These are phyloP conservation scores for Paxillus ammoniavirescens DNA, from an alignment of 768 basidiomycete genomes.

Conservation along the genomic window DNA sequence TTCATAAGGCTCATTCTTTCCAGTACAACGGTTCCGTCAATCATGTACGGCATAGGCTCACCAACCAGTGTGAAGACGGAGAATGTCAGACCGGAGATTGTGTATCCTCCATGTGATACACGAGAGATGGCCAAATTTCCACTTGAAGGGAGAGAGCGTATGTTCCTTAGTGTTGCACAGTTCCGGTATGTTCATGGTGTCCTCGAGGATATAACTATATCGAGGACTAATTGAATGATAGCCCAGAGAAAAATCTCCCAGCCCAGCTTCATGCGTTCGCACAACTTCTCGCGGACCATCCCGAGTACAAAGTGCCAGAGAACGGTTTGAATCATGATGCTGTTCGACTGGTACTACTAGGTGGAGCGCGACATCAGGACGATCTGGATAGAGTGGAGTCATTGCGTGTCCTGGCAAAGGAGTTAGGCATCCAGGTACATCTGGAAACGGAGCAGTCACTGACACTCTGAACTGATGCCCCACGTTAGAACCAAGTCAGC, in stretches of 20 bases:
- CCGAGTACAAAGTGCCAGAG: conserved; percentile 45
- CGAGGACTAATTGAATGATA: conserved; percentile 24
- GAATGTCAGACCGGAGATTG: conserved; percentile 38
- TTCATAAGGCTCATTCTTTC: conserved; percentile 30
- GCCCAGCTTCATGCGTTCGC: conserved; percentile 74
- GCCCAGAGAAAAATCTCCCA: conserved; percentile 93
- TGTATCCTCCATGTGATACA: conserved; percentile 94
- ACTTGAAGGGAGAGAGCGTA: conserved; percentile 51
- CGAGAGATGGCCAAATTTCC: conserved; percentile 60
- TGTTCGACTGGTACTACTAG: conserved; percentile 73
- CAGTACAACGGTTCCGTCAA: neutral
- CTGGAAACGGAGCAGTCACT: neutral
- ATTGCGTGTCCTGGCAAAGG: conserved; percentile 55
- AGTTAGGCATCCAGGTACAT: conserved; percentile 65
- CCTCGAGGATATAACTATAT: neutral
- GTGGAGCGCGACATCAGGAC: conserved; percentile 76
- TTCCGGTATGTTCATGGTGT: conserved; percentile 61
- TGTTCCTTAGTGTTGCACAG: conserved; percentile 88
- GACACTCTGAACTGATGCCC: conserved; percentile 1
- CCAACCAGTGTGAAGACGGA: neutral
- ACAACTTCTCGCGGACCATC: conserved; percentile 53
- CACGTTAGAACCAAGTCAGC: conserved; percentile 58
- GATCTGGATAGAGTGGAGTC: conserved; percentile 70
- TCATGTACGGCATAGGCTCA: neutral
- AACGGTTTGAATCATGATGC: conserved; percentile 15